Evolutionary conservation across 257 asterid species (phyloP).

Genomic region (Solanum acaule): DNA sequence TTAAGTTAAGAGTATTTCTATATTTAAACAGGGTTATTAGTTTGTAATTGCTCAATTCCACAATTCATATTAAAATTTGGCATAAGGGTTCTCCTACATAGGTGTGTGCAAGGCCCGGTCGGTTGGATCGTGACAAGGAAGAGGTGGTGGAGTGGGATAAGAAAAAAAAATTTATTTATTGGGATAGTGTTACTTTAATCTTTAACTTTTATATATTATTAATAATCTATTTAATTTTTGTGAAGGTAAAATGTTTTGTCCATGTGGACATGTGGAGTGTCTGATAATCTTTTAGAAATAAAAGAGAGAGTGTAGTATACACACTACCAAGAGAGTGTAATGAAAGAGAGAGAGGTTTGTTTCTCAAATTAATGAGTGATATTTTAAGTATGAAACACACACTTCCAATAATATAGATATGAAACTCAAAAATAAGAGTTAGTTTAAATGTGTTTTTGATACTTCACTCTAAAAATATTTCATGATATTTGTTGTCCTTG

Average conservation of each 20-base stretch:
- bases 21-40: background rate
- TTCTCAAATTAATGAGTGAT: background rate
- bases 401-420: background rate
- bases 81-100: background rate
- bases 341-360: no score
- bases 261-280: background rate
- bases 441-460: no score
- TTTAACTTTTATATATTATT: no score
- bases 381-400: background rate
- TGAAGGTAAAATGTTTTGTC: background rate
- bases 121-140: background rate
- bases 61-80: background rate
- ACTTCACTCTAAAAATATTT: background rate
- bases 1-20: background rate
- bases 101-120: background rate
- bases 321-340: background rate
- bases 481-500: background rate
- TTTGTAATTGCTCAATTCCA: background rate
- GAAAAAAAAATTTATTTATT: no score
- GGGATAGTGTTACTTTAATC: background rate
- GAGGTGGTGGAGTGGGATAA: background rate
- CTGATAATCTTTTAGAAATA: no score
- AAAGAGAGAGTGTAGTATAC: background rate
- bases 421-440: background rate
- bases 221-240: background rate